Percentiles rank a stretch among this genome's conserved stretches.
Evolutionary conservation across 768 basidiomycete genomes (phyloP).

Genomic region (Termitomyces sp.): DNA sequence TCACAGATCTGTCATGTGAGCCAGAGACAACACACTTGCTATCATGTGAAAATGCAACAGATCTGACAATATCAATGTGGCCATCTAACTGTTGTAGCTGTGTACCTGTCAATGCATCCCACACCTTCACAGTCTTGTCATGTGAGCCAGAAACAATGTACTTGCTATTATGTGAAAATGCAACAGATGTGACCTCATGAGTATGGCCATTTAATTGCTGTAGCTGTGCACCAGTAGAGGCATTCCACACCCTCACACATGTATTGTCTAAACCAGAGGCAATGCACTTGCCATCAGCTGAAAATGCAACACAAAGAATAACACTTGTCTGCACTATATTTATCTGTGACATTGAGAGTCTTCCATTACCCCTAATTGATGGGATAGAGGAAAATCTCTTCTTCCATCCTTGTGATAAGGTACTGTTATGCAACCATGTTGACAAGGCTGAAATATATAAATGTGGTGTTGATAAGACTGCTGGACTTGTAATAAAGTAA

Average conservation of each 20-base stretch:
- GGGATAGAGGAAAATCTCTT: not conserved
- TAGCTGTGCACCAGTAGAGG: not conserved
- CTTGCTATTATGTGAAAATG: not conserved
- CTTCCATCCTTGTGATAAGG: not conserved
- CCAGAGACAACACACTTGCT: not conserved
- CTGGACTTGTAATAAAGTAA: conserved; percentile 13
- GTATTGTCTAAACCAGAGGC: not conserved
- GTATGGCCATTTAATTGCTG: not conserved
- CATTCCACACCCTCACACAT: not conserved
- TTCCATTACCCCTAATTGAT: not conserved
- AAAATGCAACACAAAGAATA: not conserved
- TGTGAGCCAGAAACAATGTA: not conserved
- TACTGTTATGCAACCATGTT: conserved; percentile 11
- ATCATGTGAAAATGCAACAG: not conserved
- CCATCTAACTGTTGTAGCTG: not conserved
- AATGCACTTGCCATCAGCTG: not conserved
- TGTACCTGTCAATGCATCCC: not conserved
- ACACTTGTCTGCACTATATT: not conserved
- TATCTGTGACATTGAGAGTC: not conserved
- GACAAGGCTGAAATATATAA: conserved; percentile 20
- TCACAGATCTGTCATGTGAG: not conserved
- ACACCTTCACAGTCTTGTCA: not conserved
- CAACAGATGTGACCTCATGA: not conserved
- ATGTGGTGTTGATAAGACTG: conserved; percentile 16
- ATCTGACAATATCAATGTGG: not conserved